Evolutionary conservation across 2,329 filamentous ascomycete genomes (phyloP).

Genomic region (Colletotrichum caudatum): DNA sequence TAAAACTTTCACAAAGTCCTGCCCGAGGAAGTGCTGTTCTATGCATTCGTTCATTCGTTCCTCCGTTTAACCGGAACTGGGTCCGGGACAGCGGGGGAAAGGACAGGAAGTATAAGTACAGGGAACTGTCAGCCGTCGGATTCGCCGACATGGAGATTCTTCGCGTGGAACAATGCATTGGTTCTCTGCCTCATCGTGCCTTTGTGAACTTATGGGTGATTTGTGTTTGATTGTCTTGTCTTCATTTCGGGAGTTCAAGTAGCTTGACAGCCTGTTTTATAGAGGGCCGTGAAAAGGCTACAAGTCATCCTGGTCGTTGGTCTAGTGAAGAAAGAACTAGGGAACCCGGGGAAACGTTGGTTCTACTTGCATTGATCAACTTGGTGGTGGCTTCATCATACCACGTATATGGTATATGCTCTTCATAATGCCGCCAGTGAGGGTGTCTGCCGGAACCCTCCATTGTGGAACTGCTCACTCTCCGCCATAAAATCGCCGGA

Average conservation of each 20-base stretch:
- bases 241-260: not conserved
- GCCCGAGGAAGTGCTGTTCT: not conserved
- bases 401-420: not conserved
- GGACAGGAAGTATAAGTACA: not conserved
- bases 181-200: not conserved
- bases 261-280: not conserved
- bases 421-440: conserved; percentile 17
- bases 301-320: not conserved
- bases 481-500: conserved; percentile 18
- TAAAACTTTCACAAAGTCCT: too few species aligned
- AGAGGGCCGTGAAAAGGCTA: not conserved
- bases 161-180: not conserved
- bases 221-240: not conserved
- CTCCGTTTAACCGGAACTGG: not conserved
- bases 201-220: not conserved
- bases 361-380: too few species aligned
- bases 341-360: not conserved
- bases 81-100: not conserved
- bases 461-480: not conserved
- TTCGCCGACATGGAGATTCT: not conserved
- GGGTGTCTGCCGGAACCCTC: conserved; percentile 5
- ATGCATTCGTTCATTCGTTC: too few species aligned
- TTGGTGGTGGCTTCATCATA: too few species aligned
- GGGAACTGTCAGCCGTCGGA: not conserved
- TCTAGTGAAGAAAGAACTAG: not conserved